Percentiles rank a stretch among this genome's conserved stretches.
phyloP scores from a whole-genome alignment of 345 rosid species.

The Psidium friedrichsthalianum region DNA sequence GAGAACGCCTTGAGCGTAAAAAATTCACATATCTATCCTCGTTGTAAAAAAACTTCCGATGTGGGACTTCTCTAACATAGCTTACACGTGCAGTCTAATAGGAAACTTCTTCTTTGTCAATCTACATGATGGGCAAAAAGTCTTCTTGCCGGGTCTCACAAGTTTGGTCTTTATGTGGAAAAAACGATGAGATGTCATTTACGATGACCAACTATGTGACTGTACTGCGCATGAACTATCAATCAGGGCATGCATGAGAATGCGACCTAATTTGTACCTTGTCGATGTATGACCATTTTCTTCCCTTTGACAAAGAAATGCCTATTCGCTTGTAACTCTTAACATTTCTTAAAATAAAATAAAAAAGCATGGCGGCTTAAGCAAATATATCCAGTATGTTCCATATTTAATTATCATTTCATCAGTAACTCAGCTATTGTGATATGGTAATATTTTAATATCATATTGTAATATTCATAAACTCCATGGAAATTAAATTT shows the following conservation, averaged over 20 bases:
- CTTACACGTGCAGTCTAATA: too few species aligned
- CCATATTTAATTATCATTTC: neutral
- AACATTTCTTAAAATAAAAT: neutral
- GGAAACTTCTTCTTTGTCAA: neutral
- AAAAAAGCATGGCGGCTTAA: neutral
- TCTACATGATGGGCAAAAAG: neutral
- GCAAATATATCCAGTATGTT: neutral
- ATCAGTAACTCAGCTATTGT: neutral
- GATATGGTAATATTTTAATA: too few species aligned
- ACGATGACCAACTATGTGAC: too few species aligned
- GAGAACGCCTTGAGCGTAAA: too few species aligned
- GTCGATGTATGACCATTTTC: neutral
- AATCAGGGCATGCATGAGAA: neutral
- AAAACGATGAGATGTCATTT: too few species aligned
- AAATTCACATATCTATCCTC: too few species aligned
- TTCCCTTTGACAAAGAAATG: neutral
- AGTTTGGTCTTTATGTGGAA: neutral
- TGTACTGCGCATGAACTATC: neutral
- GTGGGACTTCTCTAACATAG: too few species aligned
- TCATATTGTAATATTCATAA: too few species aligned
- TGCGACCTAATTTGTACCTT: neutral
- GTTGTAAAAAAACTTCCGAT: too few species aligned
- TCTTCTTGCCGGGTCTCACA: neutral
- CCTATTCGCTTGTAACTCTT: neutral
- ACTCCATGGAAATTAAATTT: too few species aligned